These are phyloP conservation scores for Aspergillus nomiae DNA, from an alignment of 2,329 filamentous ascomycete genomes.

Conservation along the genomic window DNA sequence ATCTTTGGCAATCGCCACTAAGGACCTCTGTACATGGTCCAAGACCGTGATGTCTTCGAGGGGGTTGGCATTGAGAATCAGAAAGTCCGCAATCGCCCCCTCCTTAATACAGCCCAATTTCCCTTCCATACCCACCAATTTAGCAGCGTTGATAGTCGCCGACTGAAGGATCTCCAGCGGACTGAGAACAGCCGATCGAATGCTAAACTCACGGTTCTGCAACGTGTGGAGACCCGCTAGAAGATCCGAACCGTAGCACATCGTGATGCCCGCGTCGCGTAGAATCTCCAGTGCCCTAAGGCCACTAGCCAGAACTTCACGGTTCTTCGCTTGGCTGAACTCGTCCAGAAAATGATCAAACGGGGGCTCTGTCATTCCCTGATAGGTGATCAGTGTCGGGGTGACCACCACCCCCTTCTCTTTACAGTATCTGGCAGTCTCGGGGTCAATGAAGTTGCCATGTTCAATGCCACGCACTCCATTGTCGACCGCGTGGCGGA, in stretches of 20 bases:
- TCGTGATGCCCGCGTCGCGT: slow-evolving; percentile 52
- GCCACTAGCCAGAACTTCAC: slow-evolving; percentile 49
- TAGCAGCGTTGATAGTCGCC: slow-evolving; percentile 55
- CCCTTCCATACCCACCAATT: slow-evolving; percentile 48
- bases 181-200: slow-evolving; percentile 46
- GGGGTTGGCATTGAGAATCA: slow-evolving; percentile 55
- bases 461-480: slow-evolving; percentile 59
- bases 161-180: slow-evolving; percentile 48
- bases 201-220: slow-evolving; percentile 51
- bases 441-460: slow-evolving; percentile 45
- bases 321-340: slow-evolving; percentile 47
- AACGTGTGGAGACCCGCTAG: slow-evolving; percentile 49
- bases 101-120: slow-evolving; percentile 53
- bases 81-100: slow-evolving; percentile 54
- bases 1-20: slow-evolving; percentile 58
- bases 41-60: slow-evolving; percentile 56
- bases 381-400: slow-evolving; percentile 56
- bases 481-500: slow-evolving; percentile 56
- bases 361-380: slow-evolving; percentile 46
- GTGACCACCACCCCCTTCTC: slow-evolving; percentile 51
- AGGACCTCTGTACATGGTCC: slow-evolving; percentile 47
- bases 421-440: slow-evolving; percentile 52
- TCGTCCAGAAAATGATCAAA: slow-evolving; percentile 7
- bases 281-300: slow-evolving; percentile 50
- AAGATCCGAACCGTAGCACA: slow-evolving; percentile 59